Conservation (phyloP, 352 stramenopile species). For the Pythium sp. region DNA sequence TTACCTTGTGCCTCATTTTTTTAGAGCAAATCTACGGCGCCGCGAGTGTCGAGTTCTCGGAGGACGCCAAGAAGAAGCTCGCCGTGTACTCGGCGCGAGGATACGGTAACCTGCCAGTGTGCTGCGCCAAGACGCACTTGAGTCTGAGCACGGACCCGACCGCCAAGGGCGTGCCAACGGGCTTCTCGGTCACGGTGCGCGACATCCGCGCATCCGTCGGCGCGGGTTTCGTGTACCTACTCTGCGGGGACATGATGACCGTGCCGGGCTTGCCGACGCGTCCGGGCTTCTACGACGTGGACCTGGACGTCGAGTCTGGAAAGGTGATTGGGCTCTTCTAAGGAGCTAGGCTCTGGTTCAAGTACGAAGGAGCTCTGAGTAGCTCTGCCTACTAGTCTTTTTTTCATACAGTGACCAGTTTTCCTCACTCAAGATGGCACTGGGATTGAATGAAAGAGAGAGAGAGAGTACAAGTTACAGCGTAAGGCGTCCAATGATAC, state of each 20-base stretch:
- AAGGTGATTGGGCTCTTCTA: slow-evolving; percentile 96
- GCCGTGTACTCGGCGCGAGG: slow-evolving; percentile 83
- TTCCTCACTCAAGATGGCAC: neutral
- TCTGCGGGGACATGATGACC: slow-evolving; percentile 98
- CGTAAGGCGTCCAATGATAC: neutral
- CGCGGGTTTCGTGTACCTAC: slow-evolving; percentile 95
- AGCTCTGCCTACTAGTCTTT: neutral
- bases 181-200: slow-evolving; percentile 92
- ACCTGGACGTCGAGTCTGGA: slow-evolving; percentile 93
- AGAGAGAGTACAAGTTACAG: neutral
- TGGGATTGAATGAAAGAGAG: neutral
- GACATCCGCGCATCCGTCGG: slow-evolving; percentile 95
- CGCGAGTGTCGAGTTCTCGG: slow-evolving; percentile 92
- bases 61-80: slow-evolving; percentile 94
- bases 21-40: slow-evolving; percentile 96
- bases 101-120: slow-evolving; percentile 88
- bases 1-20: slow-evolving; percentile 4
- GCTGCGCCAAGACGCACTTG: slow-evolving; percentile 99
- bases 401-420: neutral
- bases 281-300: slow-evolving; percentile 98
- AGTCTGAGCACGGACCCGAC: slow-evolving; percentile 94
- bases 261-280: slow-evolving; percentile 97
- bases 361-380: too few species aligned
- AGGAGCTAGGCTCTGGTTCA: slow-evolving; percentile 4
- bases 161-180: slow-evolving; percentile 93